phyloP scores from a whole-genome alignment of 2,329 filamentous ascomycete species.

The Drechslerella coelobrocha region DNA sequence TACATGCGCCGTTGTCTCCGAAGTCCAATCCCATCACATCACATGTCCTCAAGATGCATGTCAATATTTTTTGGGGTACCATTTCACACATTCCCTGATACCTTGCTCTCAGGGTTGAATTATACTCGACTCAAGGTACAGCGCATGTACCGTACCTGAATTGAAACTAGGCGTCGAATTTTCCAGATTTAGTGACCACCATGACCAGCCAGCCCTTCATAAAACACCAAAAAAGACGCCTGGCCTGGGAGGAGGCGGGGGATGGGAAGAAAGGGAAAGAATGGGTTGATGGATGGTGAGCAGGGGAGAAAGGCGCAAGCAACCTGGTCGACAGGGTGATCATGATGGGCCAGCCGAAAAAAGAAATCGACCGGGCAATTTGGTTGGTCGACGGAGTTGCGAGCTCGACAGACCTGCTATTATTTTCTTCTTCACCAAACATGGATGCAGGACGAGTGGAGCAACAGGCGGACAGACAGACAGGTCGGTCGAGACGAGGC shows the following conservation, averaged over 20 bases:
- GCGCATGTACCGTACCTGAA: neutral
- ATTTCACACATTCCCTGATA: conserved; percentile 24
- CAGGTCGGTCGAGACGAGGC: conserved; percentile 46
- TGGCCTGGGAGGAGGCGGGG: conserved; percentile 8
- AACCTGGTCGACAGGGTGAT: conserved; percentile 46
- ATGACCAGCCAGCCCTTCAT: conserved; percentile 2
- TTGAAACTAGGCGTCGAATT: conserved; percentile 48
- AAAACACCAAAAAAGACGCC: conserved; percentile 6
- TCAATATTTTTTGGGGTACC: conserved; percentile 39
- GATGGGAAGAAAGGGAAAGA: conserved; percentile 19
- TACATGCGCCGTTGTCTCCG: conserved; percentile 5
- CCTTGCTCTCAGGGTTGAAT: conserved; percentile 23
- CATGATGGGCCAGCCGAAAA: conserved; percentile 44
- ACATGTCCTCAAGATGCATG: conserved; percentile 48
- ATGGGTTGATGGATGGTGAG: conserved; percentile 5
- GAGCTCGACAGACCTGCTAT: conserved; percentile 45
- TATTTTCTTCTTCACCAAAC: conserved; percentile 12
- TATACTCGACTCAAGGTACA: conserved; percentile 43
- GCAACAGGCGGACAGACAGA: conserved; percentile 37
- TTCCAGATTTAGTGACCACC: conserved; percentile 51
- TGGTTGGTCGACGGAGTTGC: conserved; percentile 41
- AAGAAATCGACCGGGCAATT: conserved; percentile 37
- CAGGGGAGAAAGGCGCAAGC: conserved; percentile 39
- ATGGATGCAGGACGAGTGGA: conserved; percentile 21
- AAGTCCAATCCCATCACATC: conserved; percentile 28